Percentiles rank a stretch among this genome's conserved stretches.
phyloP scores from a whole-genome alignment of 768 basidiomycete genomes.

The Tubosaeta sp. region DNA sequence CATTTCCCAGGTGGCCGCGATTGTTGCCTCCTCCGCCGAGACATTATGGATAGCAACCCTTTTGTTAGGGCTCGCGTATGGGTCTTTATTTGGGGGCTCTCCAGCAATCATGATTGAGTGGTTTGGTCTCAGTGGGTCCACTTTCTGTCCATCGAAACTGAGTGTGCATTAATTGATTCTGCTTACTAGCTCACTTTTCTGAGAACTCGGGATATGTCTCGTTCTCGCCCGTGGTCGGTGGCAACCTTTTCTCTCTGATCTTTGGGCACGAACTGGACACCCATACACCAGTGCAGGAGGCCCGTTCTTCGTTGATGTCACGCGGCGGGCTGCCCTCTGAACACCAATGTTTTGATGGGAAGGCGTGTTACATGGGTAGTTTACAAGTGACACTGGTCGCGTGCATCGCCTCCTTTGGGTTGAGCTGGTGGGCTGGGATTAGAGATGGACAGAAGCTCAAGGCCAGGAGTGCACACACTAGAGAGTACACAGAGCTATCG shows the following conservation, averaged over 20 bases:
- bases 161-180: background rate
- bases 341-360: slow-evolving; percentile 54
- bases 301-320: background rate
- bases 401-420: slow-evolving; percentile 32
- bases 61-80: slow-evolving; percentile 51
- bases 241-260: slow-evolving; percentile 76
- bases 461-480: background rate
- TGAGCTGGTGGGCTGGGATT: slow-evolving; percentile 37
- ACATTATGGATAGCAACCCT: slow-evolving; percentile 53
- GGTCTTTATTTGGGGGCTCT: slow-evolving; percentile 65
- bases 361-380: slow-evolving; percentile 56
- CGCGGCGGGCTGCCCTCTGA: slow-evolving; percentile 26
- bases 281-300: slow-evolving; percentile 39
- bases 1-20: slow-evolving; percentile 62
- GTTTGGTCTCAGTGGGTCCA: slow-evolving; percentile 76
- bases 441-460: slow-evolving; percentile 23
- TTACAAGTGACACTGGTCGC: slow-evolving; percentile 44
- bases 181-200: slow-evolving; percentile 58
- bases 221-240: slow-evolving; percentile 70
- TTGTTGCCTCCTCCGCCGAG: slow-evolving; percentile 49
- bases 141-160: background rate
- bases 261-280: slow-evolving; percentile 81
- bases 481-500: background rate
- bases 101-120: slow-evolving; percentile 80
- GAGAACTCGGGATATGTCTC: slow-evolving; percentile 85